Conservation (phyloP, 352 stramenopile species). For the Pythium insidiosum region DNA sequence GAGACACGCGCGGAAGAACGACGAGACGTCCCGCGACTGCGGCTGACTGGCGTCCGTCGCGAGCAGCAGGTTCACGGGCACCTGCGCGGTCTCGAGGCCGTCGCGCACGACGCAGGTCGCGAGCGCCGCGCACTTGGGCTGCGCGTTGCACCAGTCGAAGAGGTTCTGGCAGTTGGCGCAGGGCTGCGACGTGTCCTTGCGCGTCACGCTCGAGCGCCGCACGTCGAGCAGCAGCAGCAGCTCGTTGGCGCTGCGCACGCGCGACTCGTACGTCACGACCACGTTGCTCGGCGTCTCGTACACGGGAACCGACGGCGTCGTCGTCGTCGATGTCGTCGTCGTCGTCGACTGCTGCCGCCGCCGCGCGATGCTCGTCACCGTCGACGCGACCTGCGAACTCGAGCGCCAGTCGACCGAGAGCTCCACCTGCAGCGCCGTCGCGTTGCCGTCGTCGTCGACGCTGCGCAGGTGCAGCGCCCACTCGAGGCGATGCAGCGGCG, state of each 20-base stretch:
- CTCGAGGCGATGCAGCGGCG: conserved; percentile 17
- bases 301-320: conserved; percentile 3
- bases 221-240: conserved; percentile 37
- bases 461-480: conserved; percentile 40
- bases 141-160: conserved; percentile 32
- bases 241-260: conserved; percentile 20
- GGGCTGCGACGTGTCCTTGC: conserved; percentile 31
- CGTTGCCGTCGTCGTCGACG: conserved; percentile 27
- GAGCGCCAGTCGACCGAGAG: conserved; percentile 33
- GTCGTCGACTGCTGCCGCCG: neutral
- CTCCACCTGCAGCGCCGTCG: conserved; percentile 40
- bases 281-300: conserved; percentile 32
- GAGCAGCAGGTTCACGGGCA: conserved; percentile 14
- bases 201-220: conserved; percentile 17
- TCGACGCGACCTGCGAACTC: conserved; percentile 28
- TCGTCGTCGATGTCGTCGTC: neutral
- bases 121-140: conserved; percentile 29
- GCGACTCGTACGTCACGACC: conserved; percentile 34
- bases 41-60: conserved; percentile 2
- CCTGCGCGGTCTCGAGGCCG: conserved; percentile 16
- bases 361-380: conserved; percentile 49
- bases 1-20: conserved; percentile 25
- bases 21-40: conserved; percentile 40
- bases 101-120: conserved; percentile 26
- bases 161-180: conserved; percentile 48